A percentile compares a stretch with the other conserved stretches of the same genome.
Evolutionary conservation across 2,329 filamentous ascomycete species (phyloP).

Genomic region (Diaporthe destruens): DNA sequence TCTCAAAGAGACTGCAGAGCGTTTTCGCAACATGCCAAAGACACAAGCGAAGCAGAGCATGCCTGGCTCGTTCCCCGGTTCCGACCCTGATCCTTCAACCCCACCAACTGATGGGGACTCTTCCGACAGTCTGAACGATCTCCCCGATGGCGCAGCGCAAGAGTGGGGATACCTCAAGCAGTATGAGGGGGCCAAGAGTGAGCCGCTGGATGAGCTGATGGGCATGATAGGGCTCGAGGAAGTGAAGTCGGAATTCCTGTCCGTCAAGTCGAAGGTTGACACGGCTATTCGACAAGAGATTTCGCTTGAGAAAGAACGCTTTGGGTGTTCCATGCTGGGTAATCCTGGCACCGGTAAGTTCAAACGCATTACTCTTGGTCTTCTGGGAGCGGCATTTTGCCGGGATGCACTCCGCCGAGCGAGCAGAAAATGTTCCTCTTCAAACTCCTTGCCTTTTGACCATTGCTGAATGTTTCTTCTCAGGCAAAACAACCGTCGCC

Average conservation of each 20-base stretch:
- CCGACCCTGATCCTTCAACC: neutral
- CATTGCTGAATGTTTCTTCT: slow-evolving; percentile 34
- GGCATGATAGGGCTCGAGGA: slow-evolving; percentile 77
- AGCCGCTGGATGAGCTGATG: slow-evolving; percentile 74
- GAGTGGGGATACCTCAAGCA: slow-evolving; percentile 75
- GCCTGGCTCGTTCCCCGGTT: neutral
- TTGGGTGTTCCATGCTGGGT: slow-evolving; percentile 73
- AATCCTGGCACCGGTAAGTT: slow-evolving; percentile 79
- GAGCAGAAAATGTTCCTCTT: neutral
- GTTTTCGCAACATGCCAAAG: slow-evolving; percentile 37
- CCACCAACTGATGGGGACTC: slow-evolving; percentile 22
- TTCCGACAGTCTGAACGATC: slow-evolving; percentile 24
- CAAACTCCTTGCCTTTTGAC: neutral
- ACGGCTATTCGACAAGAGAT: slow-evolving; percentile 68
- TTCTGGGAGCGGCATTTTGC: too few relatives aligned
- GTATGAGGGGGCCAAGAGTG: slow-evolving; percentile 62
- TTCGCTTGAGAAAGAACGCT: slow-evolving; percentile 68
- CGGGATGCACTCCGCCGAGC: neutral
- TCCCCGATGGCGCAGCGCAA: slow-evolving; percentile 50
- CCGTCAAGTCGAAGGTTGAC: slow-evolving; percentile 74
- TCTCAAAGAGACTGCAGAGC: slow-evolving; percentile 51
- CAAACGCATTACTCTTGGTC: neutral
- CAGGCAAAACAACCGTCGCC: slow-evolving; percentile 81
- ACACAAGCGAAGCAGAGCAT: slow-evolving; percentile 15
- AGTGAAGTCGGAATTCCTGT: slow-evolving; percentile 74